These are phyloP conservation scores for Cladorrhinum samala DNA, from an alignment of 495 filamentous ascomycete species.

Conservation along the genomic window DNA sequence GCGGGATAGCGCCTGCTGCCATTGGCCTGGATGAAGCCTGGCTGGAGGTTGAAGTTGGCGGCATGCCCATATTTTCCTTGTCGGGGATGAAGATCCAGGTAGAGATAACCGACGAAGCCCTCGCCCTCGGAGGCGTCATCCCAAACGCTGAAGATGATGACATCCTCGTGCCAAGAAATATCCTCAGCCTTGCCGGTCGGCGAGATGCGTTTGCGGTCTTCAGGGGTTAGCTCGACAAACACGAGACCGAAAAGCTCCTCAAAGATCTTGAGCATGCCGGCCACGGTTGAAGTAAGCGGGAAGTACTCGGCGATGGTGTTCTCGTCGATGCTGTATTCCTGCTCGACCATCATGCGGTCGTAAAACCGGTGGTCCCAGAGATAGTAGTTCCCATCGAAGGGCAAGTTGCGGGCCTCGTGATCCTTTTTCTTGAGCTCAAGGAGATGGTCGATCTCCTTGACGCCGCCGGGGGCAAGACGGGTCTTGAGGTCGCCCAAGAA, in stretches of 20 bases:
- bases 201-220: constrained; percentile 42
- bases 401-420: constrained; percentile 47
- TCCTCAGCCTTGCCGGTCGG: constrained; percentile 53
- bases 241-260: constrained; percentile 87
- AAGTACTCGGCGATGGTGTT: constrained; percentile 91
- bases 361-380: constrained; percentile 85
- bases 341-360: constrained; percentile 85
- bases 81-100: constrained; percentile 57
- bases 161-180: constrained; percentile 56
- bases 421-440: constrained; percentile 77
- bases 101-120: constrained; percentile 58
- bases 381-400: constrained; percentile 70
- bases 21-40: constrained; percentile 49
- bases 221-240: constrained; percentile 69
- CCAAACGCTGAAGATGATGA: constrained; percentile 59
- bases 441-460: constrained; percentile 66
- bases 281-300: constrained; percentile 74
- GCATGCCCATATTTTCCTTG: constrained; percentile 62
- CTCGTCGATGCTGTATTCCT: constrained; percentile 83
- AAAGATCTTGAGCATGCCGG: constrained; percentile 90
- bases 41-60: constrained; percentile 75
- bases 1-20: constrained; percentile 55
- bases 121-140: constrained; percentile 51
- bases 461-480: constrained; percentile 68
- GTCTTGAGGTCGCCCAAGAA: constrained; percentile 77